Conservation (phyloP, 306 rosid species). For the Boehmeria nivea region DNA sequence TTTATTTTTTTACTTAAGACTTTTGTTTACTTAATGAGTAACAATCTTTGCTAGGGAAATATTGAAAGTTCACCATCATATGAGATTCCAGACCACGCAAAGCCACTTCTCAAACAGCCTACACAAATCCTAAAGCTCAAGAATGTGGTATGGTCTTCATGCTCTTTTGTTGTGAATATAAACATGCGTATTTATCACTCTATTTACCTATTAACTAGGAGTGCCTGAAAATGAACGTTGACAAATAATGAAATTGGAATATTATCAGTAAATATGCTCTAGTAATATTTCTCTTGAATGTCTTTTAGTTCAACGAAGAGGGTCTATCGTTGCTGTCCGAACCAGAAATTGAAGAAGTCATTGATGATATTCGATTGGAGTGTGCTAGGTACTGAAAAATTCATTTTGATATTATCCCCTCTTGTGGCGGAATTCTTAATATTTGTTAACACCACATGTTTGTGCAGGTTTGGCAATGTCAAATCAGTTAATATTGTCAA, state of each 20-base stretch:
- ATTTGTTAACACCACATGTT: slow-evolving; percentile 18
- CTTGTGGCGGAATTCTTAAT: background rate
- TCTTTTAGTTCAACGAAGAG: slow-evolving; percentile 52
- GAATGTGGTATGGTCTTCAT: slow-evolving; percentile 57
- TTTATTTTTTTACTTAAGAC: too few relatives aligned
- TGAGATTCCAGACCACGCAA: slow-evolving; percentile 73
- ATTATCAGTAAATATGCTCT: slow-evolving; percentile 2
- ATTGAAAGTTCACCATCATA: slow-evolving; percentile 37
- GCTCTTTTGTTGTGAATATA: background rate
- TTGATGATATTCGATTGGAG: slow-evolving; percentile 86
- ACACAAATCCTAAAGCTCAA: slow-evolving; percentile 66
- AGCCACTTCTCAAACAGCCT: slow-evolving; percentile 66
- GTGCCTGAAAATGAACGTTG: too few relatives aligned
- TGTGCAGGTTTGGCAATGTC: slow-evolving; percentile 73
- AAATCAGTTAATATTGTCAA: slow-evolving; percentile 63
- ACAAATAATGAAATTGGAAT: too few relatives aligned
- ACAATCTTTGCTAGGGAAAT: slow-evolving; percentile 51
- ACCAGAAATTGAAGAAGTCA: slow-evolving; percentile 51
- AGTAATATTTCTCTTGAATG: slow-evolving; percentile 12
- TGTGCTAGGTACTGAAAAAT: slow-evolving; percentile 71
- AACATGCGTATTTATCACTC: background rate
- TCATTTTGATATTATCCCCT: slow-evolving; percentile 12
- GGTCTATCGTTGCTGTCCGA: slow-evolving; percentile 42
- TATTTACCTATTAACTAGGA: too few relatives aligned
- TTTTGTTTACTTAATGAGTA: too few relatives aligned